Percentiles rank a stretch among this genome's conserved stretches.
Conservation (phyloP, 1,284 basidiomycete genomes). For the Heterobasidion parviporum region DNA sequence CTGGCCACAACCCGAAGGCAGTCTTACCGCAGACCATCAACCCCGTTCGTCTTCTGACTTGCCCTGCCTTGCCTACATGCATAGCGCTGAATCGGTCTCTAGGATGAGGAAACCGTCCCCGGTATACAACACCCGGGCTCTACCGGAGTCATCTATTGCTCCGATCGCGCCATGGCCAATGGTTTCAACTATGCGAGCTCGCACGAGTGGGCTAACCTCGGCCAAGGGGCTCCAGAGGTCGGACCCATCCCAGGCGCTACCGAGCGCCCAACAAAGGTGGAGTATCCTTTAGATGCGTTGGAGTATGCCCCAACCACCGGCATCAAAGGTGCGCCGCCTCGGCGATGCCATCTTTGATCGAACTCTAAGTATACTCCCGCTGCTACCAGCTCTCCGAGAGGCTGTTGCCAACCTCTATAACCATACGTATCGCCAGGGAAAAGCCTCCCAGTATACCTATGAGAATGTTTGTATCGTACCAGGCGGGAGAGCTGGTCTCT, state of each 20-base stretch:
- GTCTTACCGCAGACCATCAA: constrained; percentile 60
- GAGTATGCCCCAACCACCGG: constrained; percentile 94
- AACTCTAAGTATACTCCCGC: background rate
- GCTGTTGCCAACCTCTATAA: constrained; percentile 87
- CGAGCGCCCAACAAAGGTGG: constrained; percentile 55
- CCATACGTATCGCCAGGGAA: constrained; percentile 74
- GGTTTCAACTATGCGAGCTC: constrained; percentile 74
- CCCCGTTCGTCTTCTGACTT: constrained; percentile 34
- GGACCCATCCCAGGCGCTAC: constrained; percentile 75
- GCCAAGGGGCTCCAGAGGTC: constrained; percentile 87
- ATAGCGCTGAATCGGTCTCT: too few species aligned
- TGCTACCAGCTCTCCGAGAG: constrained; percentile 39
- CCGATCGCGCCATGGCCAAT: constrained; percentile 82
- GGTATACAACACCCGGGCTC: constrained; percentile 74
- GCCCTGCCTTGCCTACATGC: background rate
- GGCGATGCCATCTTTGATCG: background rate
- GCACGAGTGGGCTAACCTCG: constrained; percentile 78
- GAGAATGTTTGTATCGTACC: constrained; percentile 92
- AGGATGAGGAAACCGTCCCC: constrained; percentile 79
- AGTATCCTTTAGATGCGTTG: constrained; percentile 65
- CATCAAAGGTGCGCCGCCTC: constrained; percentile 54
- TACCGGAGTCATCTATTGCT: constrained; percentile 83
- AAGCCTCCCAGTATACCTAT: constrained; percentile 76
- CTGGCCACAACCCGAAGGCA: constrained; percentile 54
- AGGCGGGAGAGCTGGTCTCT: constrained; percentile 83